Evolutionary conservation across 192 early-diverging fungal genomes (phyloP).

Genomic region (Funneliformis mosseae): DNA sequence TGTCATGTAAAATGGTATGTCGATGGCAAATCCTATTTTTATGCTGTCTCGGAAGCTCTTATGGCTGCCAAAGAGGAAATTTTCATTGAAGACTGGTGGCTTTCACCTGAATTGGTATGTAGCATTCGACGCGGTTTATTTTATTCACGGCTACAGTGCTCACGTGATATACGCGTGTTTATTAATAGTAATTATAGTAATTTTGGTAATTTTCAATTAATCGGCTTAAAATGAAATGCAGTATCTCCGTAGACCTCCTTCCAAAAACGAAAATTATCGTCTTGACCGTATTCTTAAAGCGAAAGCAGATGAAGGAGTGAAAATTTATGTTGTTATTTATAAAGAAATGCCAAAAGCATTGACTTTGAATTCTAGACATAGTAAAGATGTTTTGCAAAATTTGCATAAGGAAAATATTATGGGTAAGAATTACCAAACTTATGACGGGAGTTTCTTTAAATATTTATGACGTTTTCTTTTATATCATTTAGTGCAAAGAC

Average conservation of each 20-base stretch:
- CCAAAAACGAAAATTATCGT: constrained; percentile 74
- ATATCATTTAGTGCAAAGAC: constrained; percentile 63
- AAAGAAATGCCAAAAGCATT: constrained; percentile 82
- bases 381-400: constrained; percentile 71
- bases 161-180: neutral
- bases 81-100: constrained; percentile 87
- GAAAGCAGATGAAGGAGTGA: constrained; percentile 86
- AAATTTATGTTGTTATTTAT: constrained; percentile 87
- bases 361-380: constrained; percentile 75
- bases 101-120: constrained; percentile 82
- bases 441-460: neutral
- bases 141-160: neutral
- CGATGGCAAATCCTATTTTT: constrained; percentile 79
- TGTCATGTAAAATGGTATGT: constrained; percentile 79
- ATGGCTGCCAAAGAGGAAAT: constrained; percentile 70
- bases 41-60: constrained; percentile 76
- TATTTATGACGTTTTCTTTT: neutral
- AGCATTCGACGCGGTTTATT: neutral
- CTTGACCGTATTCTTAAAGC: constrained; percentile 74
- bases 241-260: constrained; percentile 76
- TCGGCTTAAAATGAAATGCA: constrained; percentile 11
- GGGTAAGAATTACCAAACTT: constrained; percentile 38
- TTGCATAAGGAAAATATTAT: constrained; percentile 78
- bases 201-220: neutral
- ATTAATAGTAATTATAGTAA: neutral